A percentile compares a stretch with the other conserved stretches of the same genome.
Evolutionary conservation across 352 stramenopile genomes (phyloP).

Genomic region (Phytophthora citrophthora): DNA sequence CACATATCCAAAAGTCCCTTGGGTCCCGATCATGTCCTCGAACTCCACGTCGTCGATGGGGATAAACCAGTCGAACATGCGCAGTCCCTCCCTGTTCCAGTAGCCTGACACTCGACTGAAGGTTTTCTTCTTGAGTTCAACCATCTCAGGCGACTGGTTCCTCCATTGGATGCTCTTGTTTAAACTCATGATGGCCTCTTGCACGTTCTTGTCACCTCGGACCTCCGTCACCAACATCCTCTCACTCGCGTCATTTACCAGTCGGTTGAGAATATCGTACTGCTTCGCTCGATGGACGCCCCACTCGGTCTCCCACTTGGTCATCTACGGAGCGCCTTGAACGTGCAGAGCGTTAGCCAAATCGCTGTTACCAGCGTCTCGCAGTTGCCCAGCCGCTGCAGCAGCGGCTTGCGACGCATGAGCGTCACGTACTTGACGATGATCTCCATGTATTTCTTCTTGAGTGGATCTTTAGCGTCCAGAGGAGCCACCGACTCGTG

Average conservation of each 20-base stretch:
- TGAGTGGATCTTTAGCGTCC: slow-evolving; percentile 55
- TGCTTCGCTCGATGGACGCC: slow-evolving; percentile 8
- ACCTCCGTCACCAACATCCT: slow-evolving; percentile 25
- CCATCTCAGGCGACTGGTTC: slow-evolving; percentile 10
- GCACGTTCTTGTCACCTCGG: slow-evolving; percentile 21
- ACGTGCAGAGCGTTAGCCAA: slow-evolving; percentile 6
- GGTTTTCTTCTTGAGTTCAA: slow-evolving; percentile 15
- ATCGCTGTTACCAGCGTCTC: slow-evolving; percentile 14
- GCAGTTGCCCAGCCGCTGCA: slow-evolving; percentile 27
- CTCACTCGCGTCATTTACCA: background rate
- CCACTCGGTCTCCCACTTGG: slow-evolving; percentile 11
- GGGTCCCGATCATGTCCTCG: slow-evolving; percentile 7
- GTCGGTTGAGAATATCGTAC: slow-evolving; percentile 4
- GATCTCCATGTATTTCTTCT: slow-evolving; percentile 15
- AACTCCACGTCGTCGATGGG: slow-evolving; percentile 29
- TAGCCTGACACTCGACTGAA: slow-evolving; percentile 13
- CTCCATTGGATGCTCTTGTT: slow-evolving; percentile 16
- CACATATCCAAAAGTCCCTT: slow-evolving; percentile 20
- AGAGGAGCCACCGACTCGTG: slow-evolving; percentile 10
- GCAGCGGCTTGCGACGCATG: slow-evolving; percentile 18
- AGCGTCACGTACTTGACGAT: slow-evolving; percentile 17
- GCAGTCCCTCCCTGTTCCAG: slow-evolving; percentile 4
- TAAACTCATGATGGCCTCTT: slow-evolving; percentile 26
- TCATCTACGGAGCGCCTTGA: background rate
- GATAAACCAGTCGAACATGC: slow-evolving; percentile 34